These are phyloP conservation scores for Lippia alba DNA, from an alignment of 305 asterid species.

Conservation along the genomic window DNA sequence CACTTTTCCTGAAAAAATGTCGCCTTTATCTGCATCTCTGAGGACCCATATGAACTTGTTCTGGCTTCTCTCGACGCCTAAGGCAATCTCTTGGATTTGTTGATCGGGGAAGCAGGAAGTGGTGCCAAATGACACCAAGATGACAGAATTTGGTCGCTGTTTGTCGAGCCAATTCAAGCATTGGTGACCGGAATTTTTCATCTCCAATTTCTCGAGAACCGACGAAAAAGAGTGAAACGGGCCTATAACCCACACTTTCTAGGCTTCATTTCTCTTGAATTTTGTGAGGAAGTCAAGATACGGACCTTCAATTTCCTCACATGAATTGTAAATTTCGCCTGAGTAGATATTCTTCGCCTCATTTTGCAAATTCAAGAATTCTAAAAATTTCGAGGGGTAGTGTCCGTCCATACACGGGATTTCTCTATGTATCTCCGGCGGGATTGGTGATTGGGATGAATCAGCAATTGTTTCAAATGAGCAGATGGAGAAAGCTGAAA, in stretches of 20 bases:
- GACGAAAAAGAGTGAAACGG: slow-evolving; percentile 37
- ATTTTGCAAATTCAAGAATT: slow-evolving; percentile 37
- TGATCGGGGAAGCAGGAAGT: slow-evolving; percentile 40
- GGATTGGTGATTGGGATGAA: slow-evolving; percentile 22
- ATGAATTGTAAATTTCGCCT: slow-evolving; percentile 60
- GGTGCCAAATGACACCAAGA: slow-evolving; percentile 52
- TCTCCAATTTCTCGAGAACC: neutral
- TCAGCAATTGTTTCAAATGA: slow-evolving; percentile 40
- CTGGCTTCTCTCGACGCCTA: slow-evolving; percentile 43
- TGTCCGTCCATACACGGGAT: slow-evolving; percentile 37
- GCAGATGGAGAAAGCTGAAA: slow-evolving; percentile 41
- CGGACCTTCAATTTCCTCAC: slow-evolving; percentile 49
- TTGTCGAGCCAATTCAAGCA: slow-evolving; percentile 46
- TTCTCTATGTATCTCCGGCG: slow-evolving; percentile 19
- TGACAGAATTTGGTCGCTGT: slow-evolving; percentile 39
- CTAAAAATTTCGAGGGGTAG: slow-evolving; percentile 40
- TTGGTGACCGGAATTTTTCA: neutral
- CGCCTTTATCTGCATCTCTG: slow-evolving; percentile 49
- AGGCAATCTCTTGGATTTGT: slow-evolving; percentile 43
- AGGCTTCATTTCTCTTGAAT: neutral
- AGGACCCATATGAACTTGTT: slow-evolving; percentile 50
- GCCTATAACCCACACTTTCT: slow-evolving; percentile 43
- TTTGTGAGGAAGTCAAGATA: slow-evolving; percentile 49
- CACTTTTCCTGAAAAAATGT: slow-evolving; percentile 40
- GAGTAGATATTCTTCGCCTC: slow-evolving; percentile 17